phyloP scores from a whole-genome alignment of 179 eudicot species.

The Beta corolliflora region DNA sequence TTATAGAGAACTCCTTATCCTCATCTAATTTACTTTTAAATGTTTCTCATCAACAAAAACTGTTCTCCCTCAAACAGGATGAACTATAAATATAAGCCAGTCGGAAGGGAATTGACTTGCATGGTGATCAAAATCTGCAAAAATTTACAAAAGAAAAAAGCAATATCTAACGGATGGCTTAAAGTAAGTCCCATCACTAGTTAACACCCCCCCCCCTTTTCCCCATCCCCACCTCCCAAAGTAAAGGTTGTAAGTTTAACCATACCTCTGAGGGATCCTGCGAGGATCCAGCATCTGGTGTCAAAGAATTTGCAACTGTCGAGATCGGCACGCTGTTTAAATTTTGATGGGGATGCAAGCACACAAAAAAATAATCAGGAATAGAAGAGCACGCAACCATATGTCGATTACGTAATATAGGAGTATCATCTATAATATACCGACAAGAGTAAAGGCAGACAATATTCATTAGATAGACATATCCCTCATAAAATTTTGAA shows the following conservation, averaged over 20 bases:
- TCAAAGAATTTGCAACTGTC: neutral
- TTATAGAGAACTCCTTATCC: too few species aligned
- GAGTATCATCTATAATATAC: neutral
- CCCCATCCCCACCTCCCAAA: neutral
- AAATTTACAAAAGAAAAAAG: neutral
- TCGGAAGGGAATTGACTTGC: neutral
- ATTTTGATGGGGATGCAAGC: neutral
- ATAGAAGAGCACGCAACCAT: neutral
- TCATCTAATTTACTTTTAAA: too few species aligned
- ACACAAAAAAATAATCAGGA: neutral
- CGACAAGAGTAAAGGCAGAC: too few species aligned
- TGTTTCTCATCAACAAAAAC: neutral
- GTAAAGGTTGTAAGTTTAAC: neutral
- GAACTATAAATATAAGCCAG: neutral
- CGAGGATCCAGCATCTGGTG: neutral
- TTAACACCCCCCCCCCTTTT: too few species aligned
- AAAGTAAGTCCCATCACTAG: too few species aligned
- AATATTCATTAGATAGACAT: too few species aligned
- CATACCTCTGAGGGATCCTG: constrained; percentile 5
- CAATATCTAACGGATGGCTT: neutral
- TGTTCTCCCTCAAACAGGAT: neutral
- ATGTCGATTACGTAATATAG: neutral
- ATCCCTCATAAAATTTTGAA: too few species aligned
- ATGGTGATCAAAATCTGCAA: neutral
- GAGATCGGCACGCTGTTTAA: neutral